phyloP scores from a whole-genome alignment of 176 grass and related monocot species.

The Cocos nucifera region DNA sequence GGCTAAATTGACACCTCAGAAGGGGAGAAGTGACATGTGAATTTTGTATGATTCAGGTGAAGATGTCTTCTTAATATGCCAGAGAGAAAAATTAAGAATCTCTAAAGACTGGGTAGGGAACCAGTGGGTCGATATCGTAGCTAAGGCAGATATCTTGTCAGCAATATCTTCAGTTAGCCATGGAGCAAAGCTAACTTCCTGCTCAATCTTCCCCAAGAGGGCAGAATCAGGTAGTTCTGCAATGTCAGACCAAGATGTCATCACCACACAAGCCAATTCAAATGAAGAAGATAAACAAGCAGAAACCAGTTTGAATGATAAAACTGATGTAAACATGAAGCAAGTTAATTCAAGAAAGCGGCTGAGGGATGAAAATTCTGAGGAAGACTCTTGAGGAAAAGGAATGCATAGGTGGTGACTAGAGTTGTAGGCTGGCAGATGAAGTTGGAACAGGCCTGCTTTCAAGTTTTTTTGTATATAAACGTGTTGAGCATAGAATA shows the following conservation, averaged over 20 bases:
- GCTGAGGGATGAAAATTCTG: slow-evolving; percentile 16
- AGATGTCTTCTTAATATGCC: slow-evolving; percentile 56
- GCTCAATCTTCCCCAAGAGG: slow-evolving; percentile 15
- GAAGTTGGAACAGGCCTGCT: too few relatives aligned
- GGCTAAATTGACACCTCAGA: too few relatives aligned
- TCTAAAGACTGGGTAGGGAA: slow-evolving; percentile 86
- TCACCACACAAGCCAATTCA: slow-evolving; percentile 20
- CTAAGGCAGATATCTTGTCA: slow-evolving; percentile 44
- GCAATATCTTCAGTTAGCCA: slow-evolving; percentile 41
- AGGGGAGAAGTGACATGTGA: too few relatives aligned
- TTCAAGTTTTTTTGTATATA: background rate
- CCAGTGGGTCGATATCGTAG: slow-evolving; percentile 54
- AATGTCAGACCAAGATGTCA: slow-evolving; percentile 19
- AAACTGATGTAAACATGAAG: slow-evolving; percentile 17
- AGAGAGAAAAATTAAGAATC: slow-evolving; percentile 55
- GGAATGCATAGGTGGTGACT: slow-evolving; percentile 34
- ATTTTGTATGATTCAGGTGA: slow-evolving; percentile 42
- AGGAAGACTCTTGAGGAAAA: slow-evolving; percentile 23
- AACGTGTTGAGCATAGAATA: background rate
- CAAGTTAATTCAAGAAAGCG: slow-evolving; percentile 33
- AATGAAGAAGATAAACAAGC: slow-evolving; percentile 17
- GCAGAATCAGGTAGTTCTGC: slow-evolving; percentile 40
- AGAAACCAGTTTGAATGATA: slow-evolving; percentile 27
- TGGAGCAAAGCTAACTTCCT: slow-evolving; percentile 27
- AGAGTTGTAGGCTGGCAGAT: slow-evolving; percentile 18